A percentile compares a stretch with the other conserved stretches of the same genome.
Conservation (phyloP, 1,139 yeast genomes). For the Candida mesenterica region DNA sequence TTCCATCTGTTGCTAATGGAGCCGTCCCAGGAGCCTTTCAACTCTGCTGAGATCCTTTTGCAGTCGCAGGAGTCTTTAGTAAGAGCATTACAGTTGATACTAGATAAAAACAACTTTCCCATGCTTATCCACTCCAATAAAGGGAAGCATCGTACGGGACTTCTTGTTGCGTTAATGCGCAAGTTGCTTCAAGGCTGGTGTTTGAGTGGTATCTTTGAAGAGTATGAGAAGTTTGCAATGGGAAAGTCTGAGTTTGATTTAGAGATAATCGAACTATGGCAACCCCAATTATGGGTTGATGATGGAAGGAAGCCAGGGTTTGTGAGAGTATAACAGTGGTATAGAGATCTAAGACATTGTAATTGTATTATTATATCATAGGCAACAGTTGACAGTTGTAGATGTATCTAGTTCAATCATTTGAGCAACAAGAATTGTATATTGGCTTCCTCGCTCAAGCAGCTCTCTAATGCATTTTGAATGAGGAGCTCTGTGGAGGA, state of each 20-base stretch:
- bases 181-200: conserved; percentile 91
- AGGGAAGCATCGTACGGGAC: conserved; percentile 94
- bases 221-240: conserved; percentile 86
- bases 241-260: conserved; percentile 92
- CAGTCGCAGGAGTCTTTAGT: conserved; percentile 51
- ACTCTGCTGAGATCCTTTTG: conserved; percentile 44
- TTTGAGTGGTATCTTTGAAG: conserved; percentile 88
- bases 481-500: too few relatives aligned
- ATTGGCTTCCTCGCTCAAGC: too few relatives aligned
- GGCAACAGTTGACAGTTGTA: not conserved
- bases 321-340: conserved; percentile 22
- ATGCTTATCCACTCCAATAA: conserved; percentile 87
- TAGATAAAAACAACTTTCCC: conserved; percentile 77
- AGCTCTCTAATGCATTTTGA: too few relatives aligned
- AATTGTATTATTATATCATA: too few relatives aligned
- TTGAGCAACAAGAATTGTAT: too few relatives aligned
- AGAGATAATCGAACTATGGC: conserved; percentile 56
- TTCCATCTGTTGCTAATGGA: conserved; percentile 65
- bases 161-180: conserved; percentile 83
- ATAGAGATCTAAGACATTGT: not conserved
- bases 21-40: conserved; percentile 75
- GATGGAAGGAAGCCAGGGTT: conserved; percentile 37
- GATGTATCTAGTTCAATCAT: not conserved
- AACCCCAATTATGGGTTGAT: conserved; percentile 41
- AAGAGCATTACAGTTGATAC: conserved; percentile 59